Percentiles rank a stretch among this genome's conserved stretches.
Conservation (phyloP, 805 yeast genomes). For the Jamesozyma gamospora region DNA sequence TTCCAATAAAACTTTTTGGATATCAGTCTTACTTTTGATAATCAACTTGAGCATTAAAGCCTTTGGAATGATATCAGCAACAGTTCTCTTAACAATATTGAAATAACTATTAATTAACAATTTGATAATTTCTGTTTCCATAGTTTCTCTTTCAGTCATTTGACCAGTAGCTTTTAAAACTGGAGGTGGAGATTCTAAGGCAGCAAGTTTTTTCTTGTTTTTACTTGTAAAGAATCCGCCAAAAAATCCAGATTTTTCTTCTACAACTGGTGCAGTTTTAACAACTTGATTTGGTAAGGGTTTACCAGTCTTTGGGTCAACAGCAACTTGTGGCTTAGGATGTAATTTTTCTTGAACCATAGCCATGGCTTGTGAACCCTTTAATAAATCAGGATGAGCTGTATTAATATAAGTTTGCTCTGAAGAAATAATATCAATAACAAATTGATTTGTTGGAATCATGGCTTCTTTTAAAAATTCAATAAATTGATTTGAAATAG, state of each 20-base stretch:
- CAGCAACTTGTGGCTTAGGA: slow-evolving; percentile 56
- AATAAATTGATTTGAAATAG: slow-evolving; percentile 68
- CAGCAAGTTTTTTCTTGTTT: slow-evolving; percentile 86
- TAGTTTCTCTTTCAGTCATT: slow-evolving; percentile 88
- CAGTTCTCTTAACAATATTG: slow-evolving; percentile 84
- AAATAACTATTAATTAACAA: slow-evolving; percentile 83
- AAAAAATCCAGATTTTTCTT: slow-evolving; percentile 68
- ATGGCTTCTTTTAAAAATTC: slow-evolving; percentile 70
- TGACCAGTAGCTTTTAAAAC: slow-evolving; percentile 84
- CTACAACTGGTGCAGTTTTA: slow-evolving; percentile 24
- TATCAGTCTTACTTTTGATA: slow-evolving; percentile 70
- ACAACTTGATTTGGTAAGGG: slow-evolving; percentile 42
- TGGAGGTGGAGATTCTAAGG: slow-evolving; percentile 96
- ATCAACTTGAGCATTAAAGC: slow-evolving; percentile 90
- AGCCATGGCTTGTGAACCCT: slow-evolving; percentile 91
- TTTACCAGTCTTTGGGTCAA: slow-evolving; percentile 86
- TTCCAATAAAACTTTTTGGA: slow-evolving; percentile 83
- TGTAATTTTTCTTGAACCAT: slow-evolving; percentile 79
- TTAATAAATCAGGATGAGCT: slow-evolving; percentile 92
- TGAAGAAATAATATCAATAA: slow-evolving; percentile 67
- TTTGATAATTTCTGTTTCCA: slow-evolving; percentile 96
- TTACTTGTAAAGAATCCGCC: slow-evolving; percentile 91
- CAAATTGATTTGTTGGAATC: slow-evolving; percentile 78
- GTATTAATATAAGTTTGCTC: slow-evolving; percentile 95
- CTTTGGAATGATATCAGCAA: slow-evolving; percentile 90